Conservation (phyloP, 495 filamentous ascomycete species). For the Xylaria scruposa region DNA sequence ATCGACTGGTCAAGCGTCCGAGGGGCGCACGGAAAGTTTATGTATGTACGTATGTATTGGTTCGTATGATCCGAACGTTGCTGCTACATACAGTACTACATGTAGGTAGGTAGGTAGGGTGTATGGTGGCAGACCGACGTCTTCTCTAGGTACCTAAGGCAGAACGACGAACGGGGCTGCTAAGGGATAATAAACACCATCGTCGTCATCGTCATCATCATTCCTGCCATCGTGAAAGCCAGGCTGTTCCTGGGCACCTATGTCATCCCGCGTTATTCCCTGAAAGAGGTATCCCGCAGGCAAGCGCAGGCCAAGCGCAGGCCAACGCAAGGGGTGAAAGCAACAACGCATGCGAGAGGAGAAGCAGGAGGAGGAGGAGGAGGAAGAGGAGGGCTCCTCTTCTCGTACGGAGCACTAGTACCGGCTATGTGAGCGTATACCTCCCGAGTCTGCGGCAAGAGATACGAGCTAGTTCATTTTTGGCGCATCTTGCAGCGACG, state of each 20-base stretch:
- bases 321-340: slow-evolving; percentile 19
- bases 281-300: slow-evolving; percentile 21
- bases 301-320: neutral
- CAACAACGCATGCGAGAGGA: slow-evolving; percentile 7
- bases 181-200: neutral
- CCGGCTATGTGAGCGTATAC: neutral
- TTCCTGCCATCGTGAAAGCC: slow-evolving; percentile 5
- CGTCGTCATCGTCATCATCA: neutral
- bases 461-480: slow-evolving; percentile 16
- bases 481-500: slow-evolving; percentile 21
- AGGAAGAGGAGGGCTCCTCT: neutral
- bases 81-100: neutral
- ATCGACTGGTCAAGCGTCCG: slow-evolving; percentile 19
- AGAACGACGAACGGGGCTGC: neutral
- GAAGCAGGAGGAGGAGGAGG: neutral
- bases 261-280: slow-evolving; percentile 16
- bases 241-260: slow-evolving; percentile 5
- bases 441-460: neutral
- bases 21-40: slow-evolving; percentile 22
- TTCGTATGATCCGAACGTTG: neutral
- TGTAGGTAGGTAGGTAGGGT: too few relatives aligned
- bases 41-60: neutral
- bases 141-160: neutral
- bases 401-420: slow-evolving; percentile 3
- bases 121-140: neutral